Evolutionary conservation across 2,329 filamentous ascomycete species (phyloP).

Genomic region (Penicillium sp.): DNA sequence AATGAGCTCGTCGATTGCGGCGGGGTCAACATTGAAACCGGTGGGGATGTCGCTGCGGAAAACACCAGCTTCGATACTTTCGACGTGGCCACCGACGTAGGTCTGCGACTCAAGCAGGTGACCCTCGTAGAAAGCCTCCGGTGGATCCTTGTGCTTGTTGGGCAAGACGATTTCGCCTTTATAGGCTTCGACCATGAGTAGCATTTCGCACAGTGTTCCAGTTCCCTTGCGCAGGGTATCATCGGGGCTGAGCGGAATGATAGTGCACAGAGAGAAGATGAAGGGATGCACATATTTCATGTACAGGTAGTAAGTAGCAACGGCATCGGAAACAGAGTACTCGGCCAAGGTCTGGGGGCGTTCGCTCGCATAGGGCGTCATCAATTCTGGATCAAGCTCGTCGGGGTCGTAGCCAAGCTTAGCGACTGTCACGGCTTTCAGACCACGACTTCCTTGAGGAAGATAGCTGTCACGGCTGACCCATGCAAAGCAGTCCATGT

Average conservation of each 20-base stretch:
- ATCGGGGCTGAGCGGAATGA: slow-evolving; percentile 88
- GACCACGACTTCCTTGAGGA: slow-evolving; percentile 91
- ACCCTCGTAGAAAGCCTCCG: slow-evolving; percentile 94
- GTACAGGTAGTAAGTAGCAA: slow-evolving; percentile 98
- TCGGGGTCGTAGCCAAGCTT: slow-evolving; percentile 98
- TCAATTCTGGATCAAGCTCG: slow-evolving; percentile 93
- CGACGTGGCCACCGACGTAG: slow-evolving; percentile 96
- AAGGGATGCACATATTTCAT: slow-evolving; percentile 99
- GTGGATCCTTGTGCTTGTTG: slow-evolving; percentile 90
- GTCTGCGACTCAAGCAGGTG: slow-evolving; percentile 96
- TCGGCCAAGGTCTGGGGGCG: slow-evolving; percentile 92
- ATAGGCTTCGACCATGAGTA: slow-evolving; percentile 98
- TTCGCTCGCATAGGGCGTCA: slow-evolving; percentile 87
- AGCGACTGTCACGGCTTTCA: slow-evolving; percentile 96
- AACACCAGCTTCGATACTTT: slow-evolving; percentile 97
- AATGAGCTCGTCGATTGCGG: slow-evolving; percentile 86
- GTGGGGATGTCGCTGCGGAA: slow-evolving; percentile 95
- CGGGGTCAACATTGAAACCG: slow-evolving; percentile 87
- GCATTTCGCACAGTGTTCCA: slow-evolving; percentile 98
- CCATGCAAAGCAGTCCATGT: slow-evolving; percentile 99
- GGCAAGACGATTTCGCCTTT: slow-evolving; percentile 87
- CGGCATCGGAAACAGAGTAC: slow-evolving; percentile 98
- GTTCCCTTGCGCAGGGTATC: slow-evolving; percentile 94
- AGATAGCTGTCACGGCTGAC: slow-evolving; percentile 98
- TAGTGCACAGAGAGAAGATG: slow-evolving; percentile 97